Evolutionary conservation across 345 rosid genomes (phyloP), one percentile per base, ranked within the genome.

Genomic region (Kernera saxatilis): DNA sequence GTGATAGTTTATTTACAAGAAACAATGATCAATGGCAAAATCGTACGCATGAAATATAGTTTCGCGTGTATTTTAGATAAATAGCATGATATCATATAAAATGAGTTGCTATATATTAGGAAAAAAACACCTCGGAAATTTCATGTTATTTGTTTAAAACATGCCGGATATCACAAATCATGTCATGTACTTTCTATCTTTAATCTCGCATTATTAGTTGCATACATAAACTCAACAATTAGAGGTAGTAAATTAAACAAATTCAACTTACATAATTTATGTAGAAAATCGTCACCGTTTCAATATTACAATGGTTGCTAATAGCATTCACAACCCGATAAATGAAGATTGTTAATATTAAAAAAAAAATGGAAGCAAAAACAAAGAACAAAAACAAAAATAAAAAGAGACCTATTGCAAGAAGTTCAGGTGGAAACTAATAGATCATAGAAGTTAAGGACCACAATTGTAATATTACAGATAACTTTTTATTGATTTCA

Each of bases 361-460:
- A 17, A 26, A 17, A 18, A 10, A 53, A 18, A 3, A 12, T 10
- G 6, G 13, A 43, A 54, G 12, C 2, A 7, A 41, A 29, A 32
- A 46, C 9, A 26, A 41, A 15, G 18, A 50, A 33, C 26, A 64
- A 25, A 32, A 19, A 15, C 25, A 51, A 19, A 36, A 50, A 66
- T n/a, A n/a, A n/a, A n/a, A 17, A 23, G 26, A 35, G 75, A 30
- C 46, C 69, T 19, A 29, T 50, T 2, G 61, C 43, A 9, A 9
- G 19, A 40, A 51, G 30, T 41, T 52, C 48, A 52, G 64, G 62
- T 43, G 23, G 13, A 61, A 71, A 50, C 30, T 40, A 62, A 71
- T 61, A 33, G 52, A 62, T 62, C 64, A 72, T 21, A 52, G 18
- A 72, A 40, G 55, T 32, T 15, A 52, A 52, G 70, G 63, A 72